A percentile compares a stretch with the other conserved stretches of the same genome.
Conservation (phyloP, 805 yeast genomes). For the Candida jianshihensis region DNA sequence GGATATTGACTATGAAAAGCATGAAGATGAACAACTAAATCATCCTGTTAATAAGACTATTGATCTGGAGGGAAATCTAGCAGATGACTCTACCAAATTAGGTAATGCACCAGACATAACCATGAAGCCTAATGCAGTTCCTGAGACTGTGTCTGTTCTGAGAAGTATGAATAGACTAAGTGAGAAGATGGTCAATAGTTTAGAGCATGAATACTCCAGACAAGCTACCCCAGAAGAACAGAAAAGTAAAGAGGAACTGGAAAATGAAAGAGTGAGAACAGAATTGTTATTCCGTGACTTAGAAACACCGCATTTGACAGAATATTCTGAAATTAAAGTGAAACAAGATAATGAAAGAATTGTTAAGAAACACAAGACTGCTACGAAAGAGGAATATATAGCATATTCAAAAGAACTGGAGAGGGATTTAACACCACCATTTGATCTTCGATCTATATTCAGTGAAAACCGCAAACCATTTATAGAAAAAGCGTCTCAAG, state of each 20-base stretch:
- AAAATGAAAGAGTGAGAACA: constrained; percentile 30
- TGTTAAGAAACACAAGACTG: constrained; percentile 9
- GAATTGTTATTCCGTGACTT: constrained; percentile 48
- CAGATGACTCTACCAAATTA: constrained; percentile 65
- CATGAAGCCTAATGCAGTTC: constrained; percentile 56
- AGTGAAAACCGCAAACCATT: constrained; percentile 21
- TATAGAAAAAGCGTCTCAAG: constrained; percentile 36
- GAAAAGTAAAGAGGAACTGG: constrained; percentile 31
- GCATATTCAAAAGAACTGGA: constrained; percentile 15
- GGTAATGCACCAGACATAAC: constrained; percentile 88
- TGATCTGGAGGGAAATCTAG: constrained; percentile 74
- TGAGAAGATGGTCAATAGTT: constrained; percentile 64
- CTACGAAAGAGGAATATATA: constrained; percentile 18
- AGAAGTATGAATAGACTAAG: constrained; percentile 86
- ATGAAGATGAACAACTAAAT: constrained; percentile 33
- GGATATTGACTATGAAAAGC: constrained; percentile 51
- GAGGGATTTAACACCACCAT: constrained; percentile 8
- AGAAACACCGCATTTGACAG: constrained; percentile 38
- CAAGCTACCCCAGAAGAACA: constrained; percentile 25
- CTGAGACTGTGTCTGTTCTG: constrained; percentile 69
- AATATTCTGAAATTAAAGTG: constrained; percentile 41
- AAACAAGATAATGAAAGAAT: constrained; percentile 14
- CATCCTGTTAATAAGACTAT: constrained; percentile 60
- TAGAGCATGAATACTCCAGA: constrained; percentile 37
- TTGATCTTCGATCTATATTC: constrained; percentile 25